Conservation (phyloP, 306 rosid species). For the Astragalus membranaceus region DNA sequence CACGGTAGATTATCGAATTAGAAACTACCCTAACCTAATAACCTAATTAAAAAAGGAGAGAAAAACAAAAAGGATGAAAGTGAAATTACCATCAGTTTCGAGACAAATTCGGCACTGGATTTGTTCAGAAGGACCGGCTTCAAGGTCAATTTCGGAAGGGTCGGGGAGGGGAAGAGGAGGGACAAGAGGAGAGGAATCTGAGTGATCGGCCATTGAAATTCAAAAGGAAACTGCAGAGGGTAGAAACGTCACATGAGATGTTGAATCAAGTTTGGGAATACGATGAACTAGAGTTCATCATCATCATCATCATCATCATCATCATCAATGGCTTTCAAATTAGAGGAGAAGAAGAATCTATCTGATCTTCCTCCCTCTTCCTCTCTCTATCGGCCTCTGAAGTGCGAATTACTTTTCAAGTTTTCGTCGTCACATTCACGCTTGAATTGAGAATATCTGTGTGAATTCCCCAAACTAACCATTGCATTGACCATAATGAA, state of each 20-base stretch:
- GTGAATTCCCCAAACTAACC: constrained; percentile 12
- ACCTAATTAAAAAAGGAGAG: neutral
- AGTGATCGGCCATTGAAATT: constrained; percentile 66
- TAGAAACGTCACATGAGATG: neutral
- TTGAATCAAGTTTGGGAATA: neutral
- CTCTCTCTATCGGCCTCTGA: neutral
- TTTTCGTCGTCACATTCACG: neutral
- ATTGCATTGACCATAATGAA: too few species aligned
- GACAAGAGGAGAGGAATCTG: constrained; percentile 71
- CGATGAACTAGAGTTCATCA: constrained; percentile 12
- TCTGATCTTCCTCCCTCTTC: neutral
- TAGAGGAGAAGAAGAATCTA: constrained; percentile 19
- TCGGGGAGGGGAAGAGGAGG: constrained; percentile 53
- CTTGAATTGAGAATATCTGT: neutral
- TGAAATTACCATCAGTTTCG: constrained; percentile 77
- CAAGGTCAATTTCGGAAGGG: constrained; percentile 85
- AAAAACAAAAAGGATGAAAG: neutral
- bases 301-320: neutral
- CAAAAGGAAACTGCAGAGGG: neutral
- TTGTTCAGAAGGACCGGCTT: constrained; percentile 94
- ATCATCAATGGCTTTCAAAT: neutral
- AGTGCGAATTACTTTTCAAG: constrained; percentile 6
- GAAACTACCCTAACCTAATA: constrained; percentile 15
- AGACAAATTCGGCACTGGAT: constrained; percentile 99
- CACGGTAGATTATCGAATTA: neutral